Base-by-base conservation (phyloP, 2,329 filamentous ascomycete genomes). In the Aspergillus hiratsukae region DNA sequence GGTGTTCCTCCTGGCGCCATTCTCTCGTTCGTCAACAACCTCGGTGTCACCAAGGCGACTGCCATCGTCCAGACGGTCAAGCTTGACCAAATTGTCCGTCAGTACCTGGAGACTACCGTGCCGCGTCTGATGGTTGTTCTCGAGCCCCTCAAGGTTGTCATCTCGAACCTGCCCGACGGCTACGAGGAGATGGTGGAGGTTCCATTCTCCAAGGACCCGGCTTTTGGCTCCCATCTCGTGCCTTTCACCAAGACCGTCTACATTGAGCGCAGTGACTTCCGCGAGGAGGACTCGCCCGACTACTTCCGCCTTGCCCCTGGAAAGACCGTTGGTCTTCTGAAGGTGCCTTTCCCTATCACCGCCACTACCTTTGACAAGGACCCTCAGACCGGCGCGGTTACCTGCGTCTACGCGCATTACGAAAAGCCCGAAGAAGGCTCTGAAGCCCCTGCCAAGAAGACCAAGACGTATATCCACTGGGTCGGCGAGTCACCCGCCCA, bases 381-480 rank as follows among this genome's bases (percentile, higher is more conserved):
- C 61, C 76, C 82, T 51, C 71, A 76, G 1, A 84, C 82, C 3
- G 88, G 87, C 52, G 80, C 81, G 57, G 82, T 93, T 46, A 86
- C 79, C 1, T 82, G 86, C 62, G 83, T 93, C 57, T 80, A 81
- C 31, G 88, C 87, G 14, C 80, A 81, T 21, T 86, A 86, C 54
- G 87, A 90, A 59, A 88, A 88, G 63, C 82, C 82, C 31, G 74
- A 75, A 57, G 87, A 90, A 58, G 83, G 81, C 19, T 86, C 87
- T 68, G 83, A 21, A 25, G 21, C 21, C 43, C 23, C 85, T 65
- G 65, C 73, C 56, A 78, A 78, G 65, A 81, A 81, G 58, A 85
- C 88, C 45, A 93, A 95, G 77, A 87, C 91, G 0, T 83, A 80
- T 69, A 96, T 97, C 70, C 91, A 96, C 70, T 97, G 93, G 93